These are phyloP conservation scores for Hymenoscyphus occultus DNA, from an alignment of 2,329 filamentous ascomycete genomes.

Conservation along the genomic window DNA sequence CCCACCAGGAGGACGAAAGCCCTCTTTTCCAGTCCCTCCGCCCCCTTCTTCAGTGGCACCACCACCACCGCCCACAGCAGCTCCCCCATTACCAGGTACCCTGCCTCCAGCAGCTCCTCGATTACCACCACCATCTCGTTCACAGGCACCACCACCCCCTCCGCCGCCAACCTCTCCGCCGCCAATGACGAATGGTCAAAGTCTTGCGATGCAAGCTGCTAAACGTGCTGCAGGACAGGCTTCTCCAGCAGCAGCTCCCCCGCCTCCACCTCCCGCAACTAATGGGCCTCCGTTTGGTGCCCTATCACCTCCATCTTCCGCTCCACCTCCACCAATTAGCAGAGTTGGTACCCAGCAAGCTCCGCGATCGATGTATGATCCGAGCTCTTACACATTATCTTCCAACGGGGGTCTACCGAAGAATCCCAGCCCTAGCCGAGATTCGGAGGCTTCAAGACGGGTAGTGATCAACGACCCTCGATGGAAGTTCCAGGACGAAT, in stretches of 20 bases:
- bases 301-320: conserved; percentile 40
- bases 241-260: conserved; percentile 39
- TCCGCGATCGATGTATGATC: conserved; percentile 64
- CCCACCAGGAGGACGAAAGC: conserved; percentile 58
- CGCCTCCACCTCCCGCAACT: conserved; percentile 40
- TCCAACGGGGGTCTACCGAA: conserved; percentile 55
- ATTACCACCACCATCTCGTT: conserved; percentile 37
- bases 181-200: conserved; percentile 36
- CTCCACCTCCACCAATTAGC: conserved; percentile 42
- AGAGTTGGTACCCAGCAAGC: conserved; percentile 42
- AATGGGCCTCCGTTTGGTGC: conserved; percentile 43
- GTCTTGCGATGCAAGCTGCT: conserved; percentile 45
- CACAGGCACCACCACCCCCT: conserved; percentile 36
- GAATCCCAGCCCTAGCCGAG: conserved; percentile 46
- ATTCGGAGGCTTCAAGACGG: conserved; percentile 39
- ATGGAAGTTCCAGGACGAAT: conserved; percentile 85
- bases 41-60: conserved; percentile 39
- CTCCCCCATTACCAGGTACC: conserved; percentile 37
- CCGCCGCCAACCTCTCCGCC: conserved; percentile 41
- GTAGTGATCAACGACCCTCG: conserved; percentile 70
- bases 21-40: conserved; percentile 42
- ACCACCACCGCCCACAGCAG: conserved; percentile 37
- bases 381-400: conserved; percentile 71
- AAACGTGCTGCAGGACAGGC: conserved; percentile 45
- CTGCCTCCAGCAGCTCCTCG: not conserved